These are phyloP conservation scores for Metschnikowia hibisci DNA, from an alignment of 805 yeast species.

Conservation along the genomic window DNA sequence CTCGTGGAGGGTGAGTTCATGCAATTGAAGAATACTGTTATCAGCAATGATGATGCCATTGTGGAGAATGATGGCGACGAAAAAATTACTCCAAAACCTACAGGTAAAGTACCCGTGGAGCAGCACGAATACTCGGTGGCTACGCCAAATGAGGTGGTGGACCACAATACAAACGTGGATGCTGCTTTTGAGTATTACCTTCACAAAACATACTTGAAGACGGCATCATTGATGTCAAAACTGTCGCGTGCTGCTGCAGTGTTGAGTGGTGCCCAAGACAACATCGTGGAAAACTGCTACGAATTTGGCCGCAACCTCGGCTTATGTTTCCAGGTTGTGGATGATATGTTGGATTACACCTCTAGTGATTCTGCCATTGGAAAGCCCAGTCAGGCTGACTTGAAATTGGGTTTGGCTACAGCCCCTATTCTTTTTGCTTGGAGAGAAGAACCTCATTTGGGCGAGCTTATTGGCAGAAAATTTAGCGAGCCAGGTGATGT, in stretches of 20 bases:
- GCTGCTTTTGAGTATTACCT: conserved; percentile 94
- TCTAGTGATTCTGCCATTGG: conserved; percentile 82
- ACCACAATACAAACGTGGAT: conserved; percentile 63
- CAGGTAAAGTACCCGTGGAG: conserved; percentile 59
- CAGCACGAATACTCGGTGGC: conserved; percentile 55
- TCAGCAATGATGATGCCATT: conserved; percentile 43
- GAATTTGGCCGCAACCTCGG: conserved; percentile 92
- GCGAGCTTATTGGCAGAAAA: conserved; percentile 78
- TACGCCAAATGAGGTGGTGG: conserved; percentile 33
- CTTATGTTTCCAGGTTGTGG: conserved; percentile 92
- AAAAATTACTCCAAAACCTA: conserved; percentile 49
- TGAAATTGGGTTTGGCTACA: conserved; percentile 90
- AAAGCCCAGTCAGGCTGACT: conserved; percentile 94
- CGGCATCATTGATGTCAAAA: conserved; percentile 92
- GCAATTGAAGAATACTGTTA: conserved; percentile 93
- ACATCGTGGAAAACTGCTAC: conserved; percentile 79
- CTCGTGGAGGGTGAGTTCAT: conserved; percentile 97
- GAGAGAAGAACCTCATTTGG: conserved; percentile 81
- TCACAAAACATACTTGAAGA: conserved; percentile 92
- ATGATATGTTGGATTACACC: conserved; percentile 93
- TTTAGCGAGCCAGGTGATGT: conserved; percentile 81
- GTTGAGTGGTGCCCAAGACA: conserved; percentile 74
- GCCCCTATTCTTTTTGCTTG: conserved; percentile 96
- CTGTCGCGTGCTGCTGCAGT: conserved; percentile 92
- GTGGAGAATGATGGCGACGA: conserved; percentile 47